These are phyloP conservation scores for Yarrowia sp. DNA, from an alignment of 805 yeast genomes.

Conservation along the genomic window DNA sequence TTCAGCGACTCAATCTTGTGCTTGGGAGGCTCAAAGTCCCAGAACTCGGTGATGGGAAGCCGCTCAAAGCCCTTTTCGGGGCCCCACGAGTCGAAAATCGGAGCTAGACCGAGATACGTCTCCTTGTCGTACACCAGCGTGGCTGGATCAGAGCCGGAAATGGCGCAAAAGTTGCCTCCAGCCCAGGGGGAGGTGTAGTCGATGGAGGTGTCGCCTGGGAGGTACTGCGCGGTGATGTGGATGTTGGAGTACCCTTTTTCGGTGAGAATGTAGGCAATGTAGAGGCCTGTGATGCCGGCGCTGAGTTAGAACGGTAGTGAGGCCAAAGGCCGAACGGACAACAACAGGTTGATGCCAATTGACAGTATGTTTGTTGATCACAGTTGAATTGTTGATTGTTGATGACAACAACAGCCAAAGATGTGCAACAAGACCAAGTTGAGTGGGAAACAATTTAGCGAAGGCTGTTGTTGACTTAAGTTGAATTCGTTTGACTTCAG, in stretches of 20 bases:
- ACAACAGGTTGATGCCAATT: too few species aligned
- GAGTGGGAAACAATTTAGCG: too few species aligned
- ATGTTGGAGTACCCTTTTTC: conserved; percentile 47
- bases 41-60: conserved; percentile 56
- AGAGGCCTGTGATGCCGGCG: conserved; percentile 66
- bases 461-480: too few species aligned
- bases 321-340: too few species aligned
- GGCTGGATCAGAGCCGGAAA: conserved; percentile 57
- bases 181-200: conserved; percentile 83
- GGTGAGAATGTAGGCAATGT: conserved; percentile 54
- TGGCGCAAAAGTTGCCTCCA: conserved; percentile 60
- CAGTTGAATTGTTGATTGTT: too few species aligned
- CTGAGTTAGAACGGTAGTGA: conserved; percentile 39
- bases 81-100: conserved; percentile 49
- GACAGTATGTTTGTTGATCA: background rate
- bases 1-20: conserved; percentile 48
- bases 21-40: conserved; percentile 43
- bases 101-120: conserved; percentile 52
- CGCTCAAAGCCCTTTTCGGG: conserved; percentile 55
- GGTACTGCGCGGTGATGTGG: conserved; percentile 58
- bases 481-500: too few species aligned
- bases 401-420: too few species aligned
- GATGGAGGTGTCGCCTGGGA: conserved; percentile 77
- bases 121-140: conserved; percentile 53
- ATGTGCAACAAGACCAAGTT: too few species aligned